A percentile compares a stretch with the other conserved stretches of the same genome.
phyloP scores from a whole-genome alignment of 139 green algal species.

The Cymbomonas tetramitiformis region DNA sequence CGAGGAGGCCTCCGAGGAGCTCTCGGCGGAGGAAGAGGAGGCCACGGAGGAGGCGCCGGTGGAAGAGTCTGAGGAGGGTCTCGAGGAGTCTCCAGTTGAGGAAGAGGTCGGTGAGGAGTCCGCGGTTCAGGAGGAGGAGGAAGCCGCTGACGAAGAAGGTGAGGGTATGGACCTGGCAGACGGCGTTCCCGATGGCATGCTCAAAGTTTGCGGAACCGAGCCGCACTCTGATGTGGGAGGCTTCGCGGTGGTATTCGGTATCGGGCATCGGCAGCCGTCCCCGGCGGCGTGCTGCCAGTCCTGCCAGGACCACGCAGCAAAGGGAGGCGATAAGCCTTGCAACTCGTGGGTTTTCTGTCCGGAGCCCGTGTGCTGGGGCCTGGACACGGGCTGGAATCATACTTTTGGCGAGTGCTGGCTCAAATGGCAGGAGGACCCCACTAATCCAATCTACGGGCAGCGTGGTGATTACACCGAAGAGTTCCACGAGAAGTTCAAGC shows the following conservation, averaged over 20 bases:
- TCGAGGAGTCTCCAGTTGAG: too few species aligned
- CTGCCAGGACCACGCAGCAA: neutral
- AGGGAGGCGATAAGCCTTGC: neutral
- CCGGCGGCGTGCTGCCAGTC: neutral
- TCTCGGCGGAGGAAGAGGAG: too few species aligned
- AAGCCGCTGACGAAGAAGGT: too few species aligned
- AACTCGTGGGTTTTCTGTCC: neutral
- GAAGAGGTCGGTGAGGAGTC: too few species aligned
- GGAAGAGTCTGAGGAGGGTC: too few species aligned
- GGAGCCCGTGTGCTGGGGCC: neutral
- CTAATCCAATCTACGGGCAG: neutral
- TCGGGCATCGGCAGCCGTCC: neutral
- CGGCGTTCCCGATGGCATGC: too few species aligned
- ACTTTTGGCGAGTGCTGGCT: neutral
- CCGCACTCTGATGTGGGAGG: neutral
- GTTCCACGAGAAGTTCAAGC: neutral
- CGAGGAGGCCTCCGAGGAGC: too few species aligned
- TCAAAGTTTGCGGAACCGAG: neutral
- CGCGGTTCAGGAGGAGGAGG: too few species aligned
- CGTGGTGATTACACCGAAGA: neutral
- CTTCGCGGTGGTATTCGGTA: neutral
- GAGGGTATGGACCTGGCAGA: too few species aligned
- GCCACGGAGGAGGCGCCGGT: too few species aligned
- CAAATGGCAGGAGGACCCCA: neutral
- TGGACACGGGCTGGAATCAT: neutral